A percentile compares a stretch with the other conserved stretches of the same genome.
phyloP scores from a whole-genome alignment of 1,284 basidiomycete genomes.

The Phlebopus sp. region DNA sequence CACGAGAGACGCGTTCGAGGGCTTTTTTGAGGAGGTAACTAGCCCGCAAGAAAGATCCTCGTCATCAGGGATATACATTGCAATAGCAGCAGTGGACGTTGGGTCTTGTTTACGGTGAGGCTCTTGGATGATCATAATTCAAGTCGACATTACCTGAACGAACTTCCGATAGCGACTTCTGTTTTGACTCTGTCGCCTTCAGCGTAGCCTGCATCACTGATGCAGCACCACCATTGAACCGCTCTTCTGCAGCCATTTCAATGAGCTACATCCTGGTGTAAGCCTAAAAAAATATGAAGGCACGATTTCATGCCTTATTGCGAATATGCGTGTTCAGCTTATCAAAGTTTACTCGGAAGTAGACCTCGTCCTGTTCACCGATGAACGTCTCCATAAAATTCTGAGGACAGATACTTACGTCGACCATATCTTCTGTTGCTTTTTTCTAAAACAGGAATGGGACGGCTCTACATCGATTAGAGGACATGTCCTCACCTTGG shows the following conservation, averaged over 20 bases:
- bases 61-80: slow-evolving; percentile 59
- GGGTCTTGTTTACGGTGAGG: slow-evolving; percentile 44
- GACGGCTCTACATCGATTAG: slow-evolving; percentile 4
- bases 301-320: slow-evolving; percentile 60
- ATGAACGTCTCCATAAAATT: slow-evolving; percentile 3
- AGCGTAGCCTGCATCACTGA: slow-evolving; percentile 70
- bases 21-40: slow-evolving; percentile 52
- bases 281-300: slow-evolving; percentile 1
- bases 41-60: slow-evolving; percentile 58
- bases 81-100: slow-evolving; percentile 58
- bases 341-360: slow-evolving; percentile 86
- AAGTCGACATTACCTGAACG: slow-evolving; percentile 54
- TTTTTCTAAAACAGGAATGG: slow-evolving; percentile 46
- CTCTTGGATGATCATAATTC: slow-evolving; percentile 3
- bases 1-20: slow-evolving; percentile 54
- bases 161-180: slow-evolving; percentile 57
- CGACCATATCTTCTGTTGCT: slow-evolving; percentile 55
- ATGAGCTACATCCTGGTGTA: slow-evolving; percentile 56
- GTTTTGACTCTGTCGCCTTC: slow-evolving; percentile 64
- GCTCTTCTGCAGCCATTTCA: slow-evolving; percentile 68
- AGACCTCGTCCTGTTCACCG: slow-evolving; percentile 59
- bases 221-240: slow-evolving; percentile 75
- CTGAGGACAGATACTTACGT: slow-evolving; percentile 46
- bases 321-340: slow-evolving; percentile 87
- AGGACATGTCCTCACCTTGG: slow-evolving; percentile 44